These are phyloP conservation scores for Leucaena leucocephala DNA, from an alignment of 306 rosid species.

Conservation along the genomic window DNA sequence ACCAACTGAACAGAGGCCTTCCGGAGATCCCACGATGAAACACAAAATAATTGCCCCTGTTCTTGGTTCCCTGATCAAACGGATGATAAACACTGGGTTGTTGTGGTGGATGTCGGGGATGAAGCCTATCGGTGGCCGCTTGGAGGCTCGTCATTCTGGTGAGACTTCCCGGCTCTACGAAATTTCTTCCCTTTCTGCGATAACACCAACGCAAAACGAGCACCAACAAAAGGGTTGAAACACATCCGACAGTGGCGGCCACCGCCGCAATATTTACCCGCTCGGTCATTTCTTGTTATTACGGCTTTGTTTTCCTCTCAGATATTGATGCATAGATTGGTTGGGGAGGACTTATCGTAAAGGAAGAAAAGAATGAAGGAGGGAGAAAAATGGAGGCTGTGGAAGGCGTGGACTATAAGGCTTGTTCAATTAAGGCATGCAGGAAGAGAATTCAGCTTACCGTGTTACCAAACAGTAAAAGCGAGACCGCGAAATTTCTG, in stretches of 20 bases:
- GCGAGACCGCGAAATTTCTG: slow-evolving; percentile 14
- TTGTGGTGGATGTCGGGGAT: slow-evolving; percentile 2
- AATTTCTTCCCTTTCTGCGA: slow-evolving; percentile 34
- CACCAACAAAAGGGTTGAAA: slow-evolving; percentile 39
- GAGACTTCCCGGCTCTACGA: slow-evolving; percentile 34
- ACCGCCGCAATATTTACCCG: slow-evolving; percentile 44
- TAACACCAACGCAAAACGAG: slow-evolving; percentile 38
- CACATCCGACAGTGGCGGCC: slow-evolving; percentile 52
- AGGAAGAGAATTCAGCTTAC: background rate
- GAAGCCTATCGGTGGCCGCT: slow-evolving; percentile 26
- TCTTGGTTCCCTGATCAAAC: slow-evolving; percentile 44
- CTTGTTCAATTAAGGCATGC: slow-evolving; percentile 69
- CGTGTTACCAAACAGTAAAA: slow-evolving; percentile 9
- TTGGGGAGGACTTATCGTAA: slow-evolving; percentile 9
- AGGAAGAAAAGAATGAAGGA: slow-evolving; percentile 20
- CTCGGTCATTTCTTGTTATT: slow-evolving; percentile 43
- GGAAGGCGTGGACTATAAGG: slow-evolving; percentile 63
- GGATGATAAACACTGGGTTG: slow-evolving; percentile 20
- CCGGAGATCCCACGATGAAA: slow-evolving; percentile 54
- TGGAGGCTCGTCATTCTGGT: slow-evolving; percentile 36
- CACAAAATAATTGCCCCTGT: slow-evolving; percentile 43
- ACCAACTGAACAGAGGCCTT: slow-evolving; percentile 65
- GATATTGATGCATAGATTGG: slow-evolving; percentile 36
- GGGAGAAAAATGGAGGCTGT: slow-evolving; percentile 20
- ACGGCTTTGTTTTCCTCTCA: background rate